A percentile compares a stretch with the other conserved stretches of the same genome.
These are phyloP conservation scores for Astragalus glycyphyllos DNA, from an alignment of 306 rosid genomes.

Conservation along the genomic window DNA sequence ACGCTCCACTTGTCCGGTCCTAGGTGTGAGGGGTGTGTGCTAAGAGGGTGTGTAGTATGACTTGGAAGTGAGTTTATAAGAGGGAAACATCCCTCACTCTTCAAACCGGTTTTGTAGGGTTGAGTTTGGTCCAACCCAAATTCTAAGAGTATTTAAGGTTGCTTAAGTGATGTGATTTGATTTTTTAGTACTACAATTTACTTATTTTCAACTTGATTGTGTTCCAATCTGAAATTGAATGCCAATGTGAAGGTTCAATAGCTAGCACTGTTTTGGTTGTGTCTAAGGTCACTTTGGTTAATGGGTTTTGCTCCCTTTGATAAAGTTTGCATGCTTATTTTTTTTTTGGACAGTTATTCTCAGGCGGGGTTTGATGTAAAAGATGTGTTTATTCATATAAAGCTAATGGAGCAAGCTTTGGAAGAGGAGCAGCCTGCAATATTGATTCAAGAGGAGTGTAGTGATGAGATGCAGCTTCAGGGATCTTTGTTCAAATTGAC, in stretches of 20 bases:
- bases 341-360: conserved; percentile 65
- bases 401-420: conserved; percentile 75
- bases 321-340: background rate
- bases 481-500: conserved; percentile 76
- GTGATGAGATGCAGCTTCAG: conserved; percentile 62
- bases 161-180: no score
- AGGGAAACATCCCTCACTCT: no score
- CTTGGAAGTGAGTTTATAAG: no score
- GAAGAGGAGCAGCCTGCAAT: conserved; percentile 79
- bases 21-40: no score
- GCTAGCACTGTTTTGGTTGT: background rate
- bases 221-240: background rate
- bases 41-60: no score
- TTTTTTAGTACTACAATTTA: no score
- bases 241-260: background rate
- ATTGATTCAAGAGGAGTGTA: conserved; percentile 73
- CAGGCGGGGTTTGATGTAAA: conserved; percentile 88
- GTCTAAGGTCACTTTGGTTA: background rate
- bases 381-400: conserved; percentile 91
- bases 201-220: no score
- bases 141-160: no score
- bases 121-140: no score
- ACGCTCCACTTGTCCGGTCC: no score
- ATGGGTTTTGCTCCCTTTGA: background rate
- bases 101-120: no score